Evolutionary conservation across 208 protist genomes (phyloP).

Genomic region (Giardia muris): DNA sequence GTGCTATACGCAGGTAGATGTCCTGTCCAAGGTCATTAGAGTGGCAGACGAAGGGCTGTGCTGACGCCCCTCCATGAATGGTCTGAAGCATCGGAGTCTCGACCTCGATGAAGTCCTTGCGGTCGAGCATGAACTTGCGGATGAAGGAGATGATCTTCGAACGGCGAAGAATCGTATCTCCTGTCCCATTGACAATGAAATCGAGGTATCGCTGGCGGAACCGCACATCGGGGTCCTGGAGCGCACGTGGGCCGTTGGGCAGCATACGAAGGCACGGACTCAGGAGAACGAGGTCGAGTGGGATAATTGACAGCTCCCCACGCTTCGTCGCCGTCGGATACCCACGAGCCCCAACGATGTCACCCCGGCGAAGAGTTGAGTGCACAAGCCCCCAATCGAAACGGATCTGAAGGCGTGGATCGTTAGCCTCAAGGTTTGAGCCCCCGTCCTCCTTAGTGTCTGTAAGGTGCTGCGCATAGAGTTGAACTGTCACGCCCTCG

Average conservation of each 20-base stretch:
- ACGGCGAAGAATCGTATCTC: conserved; percentile 72
- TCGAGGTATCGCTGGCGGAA: conserved; percentile 86
- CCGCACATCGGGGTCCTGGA: conserved; percentile 30
- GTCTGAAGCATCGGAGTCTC: conserved; percentile 91
- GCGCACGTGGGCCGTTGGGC: conserved; percentile 50
- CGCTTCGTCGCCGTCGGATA: conserved; percentile 52
- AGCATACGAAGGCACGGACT: conserved; percentile 93
- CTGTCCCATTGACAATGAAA: conserved; percentile 82
- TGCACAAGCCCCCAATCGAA: not conserved
- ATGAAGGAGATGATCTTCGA: conserved; percentile 83
- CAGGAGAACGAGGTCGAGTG: conserved; percentile 52
- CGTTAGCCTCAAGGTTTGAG: conserved; percentile 62
- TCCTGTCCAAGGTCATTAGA: conserved; percentile 94
- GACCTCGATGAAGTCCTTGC: conserved; percentile 61
- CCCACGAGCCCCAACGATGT: conserved; percentile 87
- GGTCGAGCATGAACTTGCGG: conserved; percentile 79
- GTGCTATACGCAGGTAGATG: conserved; percentile 92
- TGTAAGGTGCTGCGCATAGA: conserved; percentile 41
- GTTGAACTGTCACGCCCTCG: conserved; percentile 73
- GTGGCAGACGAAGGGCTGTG: conserved; percentile 92
- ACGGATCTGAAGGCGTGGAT: conserved; percentile 40
- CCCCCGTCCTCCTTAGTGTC: conserved; percentile 23
- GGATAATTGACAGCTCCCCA: conserved; percentile 62
- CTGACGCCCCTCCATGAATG: conserved; percentile 90
- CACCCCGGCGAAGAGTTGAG: conserved; percentile 70